phyloP scores from a whole-genome alignment of 2,329 filamentous ascomycete genomes.

The Gaeumannomyces tritici region DNA sequence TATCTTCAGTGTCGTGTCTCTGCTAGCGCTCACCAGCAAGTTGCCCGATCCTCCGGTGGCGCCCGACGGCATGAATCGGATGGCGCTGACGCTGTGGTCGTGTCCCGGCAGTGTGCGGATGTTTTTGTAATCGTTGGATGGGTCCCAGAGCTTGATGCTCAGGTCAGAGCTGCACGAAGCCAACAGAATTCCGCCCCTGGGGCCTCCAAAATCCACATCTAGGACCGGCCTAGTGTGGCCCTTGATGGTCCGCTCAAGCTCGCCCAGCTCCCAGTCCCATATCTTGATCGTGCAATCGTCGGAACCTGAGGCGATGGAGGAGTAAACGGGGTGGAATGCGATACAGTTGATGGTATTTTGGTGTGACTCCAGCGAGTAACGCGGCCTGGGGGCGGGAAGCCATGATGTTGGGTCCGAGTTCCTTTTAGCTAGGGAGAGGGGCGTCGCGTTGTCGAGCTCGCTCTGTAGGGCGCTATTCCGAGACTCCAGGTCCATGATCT shows the following conservation, averaged over 20 bases:
- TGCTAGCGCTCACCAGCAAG: slow-evolving; percentile 73
- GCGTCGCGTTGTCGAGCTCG: slow-evolving; percentile 78
- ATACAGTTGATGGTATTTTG: slow-evolving; percentile 74
- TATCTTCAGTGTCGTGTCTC: slow-evolving; percentile 76
- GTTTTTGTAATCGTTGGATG: slow-evolving; percentile 87
- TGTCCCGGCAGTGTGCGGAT: slow-evolving; percentile 85
- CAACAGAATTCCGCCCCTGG: slow-evolving; percentile 66
- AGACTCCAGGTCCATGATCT: slow-evolving; percentile 92
- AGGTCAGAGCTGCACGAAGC: slow-evolving; percentile 79
- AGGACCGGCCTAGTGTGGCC: slow-evolving; percentile 83
- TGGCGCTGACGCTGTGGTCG: slow-evolving; percentile 82
- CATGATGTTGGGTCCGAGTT: slow-evolving; percentile 80
- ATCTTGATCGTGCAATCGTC: slow-evolving; percentile 94
- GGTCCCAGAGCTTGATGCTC: slow-evolving; percentile 93
- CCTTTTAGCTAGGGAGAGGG: slow-evolving; percentile 60
- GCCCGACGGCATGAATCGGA: slow-evolving; percentile 80
- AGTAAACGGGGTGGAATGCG: slow-evolving; percentile 88
- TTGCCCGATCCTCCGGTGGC: slow-evolving; percentile 75
- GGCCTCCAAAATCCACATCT: slow-evolving; percentile 85
- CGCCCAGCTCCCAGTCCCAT: slow-evolving; percentile 93
- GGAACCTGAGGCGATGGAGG: slow-evolving; percentile 79
- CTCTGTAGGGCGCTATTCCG: slow-evolving; percentile 63
- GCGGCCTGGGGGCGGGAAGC: slow-evolving; percentile 57
- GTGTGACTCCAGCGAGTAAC: slow-evolving; percentile 77
- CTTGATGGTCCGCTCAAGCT: slow-evolving; percentile 83